Evolutionary conservation across 345 rosid species (phyloP).

Genomic region (Eucalyptus melliodora): DNA sequence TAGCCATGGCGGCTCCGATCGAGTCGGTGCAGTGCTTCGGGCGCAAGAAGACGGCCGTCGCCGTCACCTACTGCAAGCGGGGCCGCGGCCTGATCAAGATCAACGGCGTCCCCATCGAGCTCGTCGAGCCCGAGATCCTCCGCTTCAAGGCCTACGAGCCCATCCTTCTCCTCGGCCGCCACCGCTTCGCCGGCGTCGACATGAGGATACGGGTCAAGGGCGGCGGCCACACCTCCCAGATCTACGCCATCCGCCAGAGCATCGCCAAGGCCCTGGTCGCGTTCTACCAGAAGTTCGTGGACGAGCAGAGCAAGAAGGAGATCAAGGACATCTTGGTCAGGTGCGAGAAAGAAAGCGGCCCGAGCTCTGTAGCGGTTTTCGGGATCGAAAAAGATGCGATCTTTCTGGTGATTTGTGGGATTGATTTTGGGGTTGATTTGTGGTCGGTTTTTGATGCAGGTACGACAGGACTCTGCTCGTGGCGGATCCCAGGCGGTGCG

Average conservation of each 20-base stretch:
- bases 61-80: slow-evolving; percentile 71
- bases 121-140: slow-evolving; percentile 75
- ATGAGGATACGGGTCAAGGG: slow-evolving; percentile 83
- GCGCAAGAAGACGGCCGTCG: slow-evolving; percentile 79
- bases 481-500: slow-evolving; percentile 83
- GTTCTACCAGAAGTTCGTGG: slow-evolving; percentile 72
- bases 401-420: background rate
- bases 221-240: slow-evolving; percentile 87
- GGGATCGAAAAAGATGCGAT: background rate
- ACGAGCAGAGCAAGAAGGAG: slow-evolving; percentile 88
- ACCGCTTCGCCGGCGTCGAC: slow-evolving; percentile 74
- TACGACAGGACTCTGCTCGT: slow-evolving; percentile 74
- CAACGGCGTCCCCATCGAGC: slow-evolving; percentile 77
- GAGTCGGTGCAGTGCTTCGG: slow-evolving; percentile 73
- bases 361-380: background rate
- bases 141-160: slow-evolving; percentile 79
- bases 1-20: slow-evolving; percentile 23
- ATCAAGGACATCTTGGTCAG: slow-evolving; percentile 69
- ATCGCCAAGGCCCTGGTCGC: slow-evolving; percentile 90
- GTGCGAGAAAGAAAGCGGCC: background rate
- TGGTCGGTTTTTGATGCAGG: background rate
- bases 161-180: slow-evolving; percentile 56
- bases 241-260: slow-evolving; percentile 85
- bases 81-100: slow-evolving; percentile 71
- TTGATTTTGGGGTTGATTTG: background rate